Base-by-base conservation (phyloP, 495 filamentous ascomycete species). In the Delitschia confertaspora region DNA sequence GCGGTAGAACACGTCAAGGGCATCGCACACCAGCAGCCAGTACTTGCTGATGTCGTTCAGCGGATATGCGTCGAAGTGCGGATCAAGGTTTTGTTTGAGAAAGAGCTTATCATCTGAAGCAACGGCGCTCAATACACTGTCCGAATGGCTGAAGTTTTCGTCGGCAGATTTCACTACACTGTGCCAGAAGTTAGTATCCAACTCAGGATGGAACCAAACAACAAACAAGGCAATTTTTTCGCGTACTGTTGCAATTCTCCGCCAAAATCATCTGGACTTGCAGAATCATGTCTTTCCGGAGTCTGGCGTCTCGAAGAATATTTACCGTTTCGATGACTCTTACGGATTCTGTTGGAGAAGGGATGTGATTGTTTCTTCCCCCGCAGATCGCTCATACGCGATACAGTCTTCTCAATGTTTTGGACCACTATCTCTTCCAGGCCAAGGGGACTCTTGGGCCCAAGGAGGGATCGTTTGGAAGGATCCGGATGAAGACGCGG, bases 201-300 rank as follows among this genome's bases (percentile, higher is more conserved):
- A 26, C 19, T 17, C 17, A 39, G 25, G 8, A 39, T 46, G 37
- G 47, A 50, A 55, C 46, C 45, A 49, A 49, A 55, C 45, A 37
- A 10, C 24, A 10, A 16, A 30, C 20, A 49, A 36, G 22, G n/a
- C 25, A 32, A 17, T 21, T 39, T 8, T 19, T 36, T 9, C 33
- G 19, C 51, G 26, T 55, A 55, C 51, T 38, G 51, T 47, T 55
- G 51, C 30, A 55, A 40, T 33, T 55, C 42, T 45, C 47, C 46
- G 13, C 32, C 41, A 49, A 31, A 42, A 18, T 40, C 30, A 42
- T 46, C 47, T 50, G 18, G 42, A 42, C 37, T 41, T 14, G 23
- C 37, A 40, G 51, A 23, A 35, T 13, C 33, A 11, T 38, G 4
- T 26, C 32, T 13, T 30, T 36, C 51, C 39, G 46, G 41, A n/a